Base-by-base conservation (phyloP, 768 basidiomycete genomes). In the Boletus patriciae region DNA sequence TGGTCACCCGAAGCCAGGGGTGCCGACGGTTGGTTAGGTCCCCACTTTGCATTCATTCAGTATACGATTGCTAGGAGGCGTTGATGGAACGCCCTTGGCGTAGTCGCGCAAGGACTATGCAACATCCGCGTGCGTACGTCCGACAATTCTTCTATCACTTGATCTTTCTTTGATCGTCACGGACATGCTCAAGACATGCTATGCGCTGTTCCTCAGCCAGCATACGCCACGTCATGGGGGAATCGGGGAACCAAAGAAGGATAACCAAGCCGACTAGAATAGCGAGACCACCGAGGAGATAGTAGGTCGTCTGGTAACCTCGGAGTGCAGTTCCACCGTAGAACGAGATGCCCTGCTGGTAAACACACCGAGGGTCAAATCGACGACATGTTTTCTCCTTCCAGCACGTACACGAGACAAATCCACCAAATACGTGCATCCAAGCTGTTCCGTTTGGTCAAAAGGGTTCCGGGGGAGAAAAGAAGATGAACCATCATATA, bases 231-330 rank as follows among this genome's bases (percentile, higher is more conserved):
- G 74, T 74, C 3, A 75, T 72, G 11, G 74, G 75, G 1, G 73
- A 76, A 61, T 77, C 76, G 4, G 78, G 76, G 4, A 78, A 67
- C 67, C 63, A 77, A 8, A 74, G n/a, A 6, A 76, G 54, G 12
- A 75, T 70, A 38, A 58, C 50, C 27, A 73, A 34, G 8, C 70
- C 71, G 29, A 79, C 71, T 16, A 77, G 9, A 55, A 75, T 73
- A 0, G 76, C 75, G 12, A 78, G 64, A 12, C 69, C 73, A 6
- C 77, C 74, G 21, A 76, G 70, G n/a, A 77, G 61, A 46, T 73
- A 54, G 62, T 73, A 44, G 16, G 54, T 6, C 18, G 38, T 55
- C 34, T 72, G 69, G 68, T 74, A 77, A 18, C 73, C 66, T 0
- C 46, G 23, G n/a, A 55, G 23, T 16, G 19, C 18, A 12, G 21